A percentile compares a stretch with the other conserved stretches of the same genome.
These are phyloP conservation scores for Nakaseomyces uthaithaninus DNA, from an alignment of 1,139 yeast genomes.

Conservation along the genomic window DNA sequence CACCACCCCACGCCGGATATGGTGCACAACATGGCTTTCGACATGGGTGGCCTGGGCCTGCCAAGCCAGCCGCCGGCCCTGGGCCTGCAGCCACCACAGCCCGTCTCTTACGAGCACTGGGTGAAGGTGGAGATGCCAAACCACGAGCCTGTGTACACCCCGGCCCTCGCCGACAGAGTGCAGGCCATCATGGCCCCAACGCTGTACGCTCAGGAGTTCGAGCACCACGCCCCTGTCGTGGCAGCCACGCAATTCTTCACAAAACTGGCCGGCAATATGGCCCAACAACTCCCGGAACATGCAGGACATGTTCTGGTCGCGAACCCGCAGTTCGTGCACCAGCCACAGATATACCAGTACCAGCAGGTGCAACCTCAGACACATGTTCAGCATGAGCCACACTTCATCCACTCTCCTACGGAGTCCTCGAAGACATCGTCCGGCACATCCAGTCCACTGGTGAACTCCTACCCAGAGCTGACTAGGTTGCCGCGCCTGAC, in stretches of 20 bases:
- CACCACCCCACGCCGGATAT: too few species aligned
- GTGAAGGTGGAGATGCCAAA: slow-evolving; percentile 20
- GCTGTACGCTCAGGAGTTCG: slow-evolving; percentile 6
- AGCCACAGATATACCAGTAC: not conserved
- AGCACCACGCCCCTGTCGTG: slow-evolving; percentile 8
- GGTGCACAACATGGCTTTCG: not conserved
- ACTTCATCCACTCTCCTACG: slow-evolving; percentile 1
- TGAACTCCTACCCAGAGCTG: slow-evolving; percentile 9
- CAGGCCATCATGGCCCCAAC: slow-evolving; percentile 19
- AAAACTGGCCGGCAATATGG: slow-evolving; percentile 24
- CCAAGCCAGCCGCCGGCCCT: slow-evolving; percentile 5
- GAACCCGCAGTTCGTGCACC: slow-evolving; percentile 9
- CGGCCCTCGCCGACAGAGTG: slow-evolving; percentile 18
- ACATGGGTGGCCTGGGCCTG: not conserved
- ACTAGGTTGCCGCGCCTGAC: slow-evolving; percentile 14
- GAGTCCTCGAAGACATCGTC: slow-evolving; percentile 2
- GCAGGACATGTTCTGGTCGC: slow-evolving; percentile 7
- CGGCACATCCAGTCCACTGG: slow-evolving; percentile 5
- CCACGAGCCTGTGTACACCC: slow-evolving; percentile 22
- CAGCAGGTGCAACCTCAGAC: slow-evolving; percentile 6
- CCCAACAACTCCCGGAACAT: slow-evolving; percentile 8
- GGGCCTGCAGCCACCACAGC: slow-evolving; percentile 13
- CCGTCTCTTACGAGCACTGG: slow-evolving; percentile 19
- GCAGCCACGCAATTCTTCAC: slow-evolving; percentile 23
- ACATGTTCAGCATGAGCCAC: slow-evolving; percentile 5